Percentiles rank a stretch among this genome's conserved stretches.
These are phyloP conservation scores for Agaricus blazei DNA, from an alignment of 768 basidiomycete species.

Conservation along the genomic window DNA sequence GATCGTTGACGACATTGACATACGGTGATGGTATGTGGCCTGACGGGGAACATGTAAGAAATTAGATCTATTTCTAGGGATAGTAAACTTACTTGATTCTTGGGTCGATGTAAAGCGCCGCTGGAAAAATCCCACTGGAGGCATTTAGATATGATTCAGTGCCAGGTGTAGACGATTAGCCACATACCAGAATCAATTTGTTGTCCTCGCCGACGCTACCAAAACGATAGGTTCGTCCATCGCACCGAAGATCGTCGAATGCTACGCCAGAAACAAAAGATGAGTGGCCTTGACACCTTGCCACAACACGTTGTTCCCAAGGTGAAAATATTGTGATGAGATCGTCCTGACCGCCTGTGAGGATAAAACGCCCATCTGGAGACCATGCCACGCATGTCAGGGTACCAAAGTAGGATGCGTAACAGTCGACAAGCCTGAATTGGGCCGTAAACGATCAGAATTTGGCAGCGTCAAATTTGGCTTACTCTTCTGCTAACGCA, in stretches of 20 bases:
- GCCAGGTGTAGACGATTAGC: neutral
- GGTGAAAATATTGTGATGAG: slow-evolving; percentile 92
- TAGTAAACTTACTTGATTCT: slow-evolving; percentile 45
- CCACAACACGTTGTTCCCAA: slow-evolving; percentile 90
- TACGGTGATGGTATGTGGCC: slow-evolving; percentile 63
- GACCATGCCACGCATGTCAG: slow-evolving; percentile 92
- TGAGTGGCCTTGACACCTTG: slow-evolving; percentile 94
- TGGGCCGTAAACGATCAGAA: neutral
- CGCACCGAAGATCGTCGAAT: slow-evolving; percentile 87
- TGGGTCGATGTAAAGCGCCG: slow-evolving; percentile 85
- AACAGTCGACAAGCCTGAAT: slow-evolving; percentile 83
- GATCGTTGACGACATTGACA: slow-evolving; percentile 73
- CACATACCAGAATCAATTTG: slow-evolving; percentile 78
- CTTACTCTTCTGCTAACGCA: slow-evolving; percentile 79
- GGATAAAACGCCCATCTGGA: slow-evolving; percentile 89
- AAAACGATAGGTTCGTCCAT: slow-evolving; percentile 89
- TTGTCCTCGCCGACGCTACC: slow-evolving; percentile 97
- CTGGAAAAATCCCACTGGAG: slow-evolving; percentile 91
- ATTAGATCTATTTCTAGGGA: neutral
- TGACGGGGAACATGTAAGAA: slow-evolving; percentile 14
- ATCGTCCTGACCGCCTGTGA: slow-evolving; percentile 97
- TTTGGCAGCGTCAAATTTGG: neutral
- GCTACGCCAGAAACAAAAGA: slow-evolving; percentile 88
- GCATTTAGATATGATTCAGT: slow-evolving; percentile 7
- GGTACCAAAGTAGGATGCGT: slow-evolving; percentile 91